Conservation (phyloP, 2,329 filamentous ascomycete genomes). For the Plectosphaerella sp. region DNA sequence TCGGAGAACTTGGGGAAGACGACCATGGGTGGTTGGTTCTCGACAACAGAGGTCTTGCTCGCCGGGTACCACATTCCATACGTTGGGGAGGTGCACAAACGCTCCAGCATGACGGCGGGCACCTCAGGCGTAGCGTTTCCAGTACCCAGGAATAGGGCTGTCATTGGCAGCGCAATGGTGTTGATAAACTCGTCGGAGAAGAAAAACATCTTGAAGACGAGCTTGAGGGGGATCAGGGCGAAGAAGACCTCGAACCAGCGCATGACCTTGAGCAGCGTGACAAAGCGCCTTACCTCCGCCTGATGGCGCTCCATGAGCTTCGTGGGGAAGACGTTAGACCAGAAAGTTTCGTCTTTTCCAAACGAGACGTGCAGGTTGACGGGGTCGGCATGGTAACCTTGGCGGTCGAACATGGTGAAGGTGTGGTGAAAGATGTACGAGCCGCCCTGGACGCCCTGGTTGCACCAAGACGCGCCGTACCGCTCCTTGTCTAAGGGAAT, state of each 20-base stretch:
- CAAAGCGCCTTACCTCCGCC: constrained; percentile 48
- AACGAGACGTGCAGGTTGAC: constrained; percentile 58
- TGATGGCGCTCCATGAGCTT: constrained; percentile 48
- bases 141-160: constrained; percentile 57
- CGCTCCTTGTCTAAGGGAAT: constrained; percentile 54
- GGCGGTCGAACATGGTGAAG: constrained; percentile 54
- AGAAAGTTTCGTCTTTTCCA: constrained; percentile 53
- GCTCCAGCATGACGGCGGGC: constrained; percentile 57
- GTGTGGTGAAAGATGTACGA: constrained; percentile 58
- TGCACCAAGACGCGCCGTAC: constrained; percentile 58
- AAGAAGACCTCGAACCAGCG: constrained; percentile 52
- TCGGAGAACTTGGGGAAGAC: constrained; percentile 55
- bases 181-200: constrained; percentile 65
- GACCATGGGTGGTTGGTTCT: constrained; percentile 56
- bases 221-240: constrained; percentile 53
- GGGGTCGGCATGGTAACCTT: constrained; percentile 42
- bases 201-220: constrained; percentile 58
- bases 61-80: constrained; percentile 51
- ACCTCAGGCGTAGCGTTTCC: constrained; percentile 67
- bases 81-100: constrained; percentile 47
- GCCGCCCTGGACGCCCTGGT: constrained; percentile 59
- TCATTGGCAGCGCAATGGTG: constrained; percentile 54
- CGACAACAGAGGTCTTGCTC: constrained; percentile 37
- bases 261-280: constrained; percentile 47
- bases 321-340: constrained; percentile 59